Conservation (phyloP, 1,284 basidiomycete genomes). For the Porogramme epimiltina region DNA sequence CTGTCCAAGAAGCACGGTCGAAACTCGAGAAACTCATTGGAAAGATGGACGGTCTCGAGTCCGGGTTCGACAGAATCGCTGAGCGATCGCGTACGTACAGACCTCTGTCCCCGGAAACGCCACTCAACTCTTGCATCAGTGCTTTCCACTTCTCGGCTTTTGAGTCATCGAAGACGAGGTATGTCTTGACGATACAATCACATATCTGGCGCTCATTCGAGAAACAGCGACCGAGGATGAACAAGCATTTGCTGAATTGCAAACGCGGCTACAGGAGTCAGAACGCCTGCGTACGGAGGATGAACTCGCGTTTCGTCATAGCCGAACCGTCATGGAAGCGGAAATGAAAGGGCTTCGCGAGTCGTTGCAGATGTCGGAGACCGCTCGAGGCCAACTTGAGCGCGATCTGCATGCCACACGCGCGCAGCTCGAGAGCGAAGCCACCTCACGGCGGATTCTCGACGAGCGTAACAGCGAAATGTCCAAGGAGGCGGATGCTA, state of each 20-base stretch:
- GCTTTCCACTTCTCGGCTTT: constrained; percentile 69
- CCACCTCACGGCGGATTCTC: constrained; percentile 55
- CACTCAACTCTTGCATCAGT: constrained; percentile 42
- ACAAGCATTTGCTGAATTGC: constrained; percentile 67
- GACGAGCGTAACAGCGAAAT: constrained; percentile 72
- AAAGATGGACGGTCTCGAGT: constrained; percentile 77
- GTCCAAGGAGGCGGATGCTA: constrained; percentile 56
- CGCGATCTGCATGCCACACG: constrained; percentile 66
- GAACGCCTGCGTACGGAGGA: constrained; percentile 56
- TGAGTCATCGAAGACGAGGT: constrained; percentile 69
- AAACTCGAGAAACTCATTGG: constrained; percentile 67
- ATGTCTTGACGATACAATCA: constrained; percentile 32
- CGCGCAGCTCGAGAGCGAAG: constrained; percentile 64
- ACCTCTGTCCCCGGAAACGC: neutral
- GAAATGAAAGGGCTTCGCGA: constrained; percentile 57
- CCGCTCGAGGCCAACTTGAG: constrained; percentile 50
- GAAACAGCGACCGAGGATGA: constrained; percentile 66
- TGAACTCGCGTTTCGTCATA: constrained; percentile 55
- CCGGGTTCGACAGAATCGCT: constrained; percentile 79
- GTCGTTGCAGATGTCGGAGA: constrained; percentile 42
- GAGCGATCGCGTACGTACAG: constrained; percentile 65
- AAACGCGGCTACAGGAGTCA: constrained; percentile 58
- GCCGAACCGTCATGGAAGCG: constrained; percentile 50
- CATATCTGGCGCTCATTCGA: too few relatives aligned
- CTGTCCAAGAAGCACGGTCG: constrained; percentile 62